Percentiles rank a stretch among this genome's conserved stretches.
Evolutionary conservation across 2,329 filamentous ascomycete genomes (phyloP).

Genomic region (Fusarium metavorans): DNA sequence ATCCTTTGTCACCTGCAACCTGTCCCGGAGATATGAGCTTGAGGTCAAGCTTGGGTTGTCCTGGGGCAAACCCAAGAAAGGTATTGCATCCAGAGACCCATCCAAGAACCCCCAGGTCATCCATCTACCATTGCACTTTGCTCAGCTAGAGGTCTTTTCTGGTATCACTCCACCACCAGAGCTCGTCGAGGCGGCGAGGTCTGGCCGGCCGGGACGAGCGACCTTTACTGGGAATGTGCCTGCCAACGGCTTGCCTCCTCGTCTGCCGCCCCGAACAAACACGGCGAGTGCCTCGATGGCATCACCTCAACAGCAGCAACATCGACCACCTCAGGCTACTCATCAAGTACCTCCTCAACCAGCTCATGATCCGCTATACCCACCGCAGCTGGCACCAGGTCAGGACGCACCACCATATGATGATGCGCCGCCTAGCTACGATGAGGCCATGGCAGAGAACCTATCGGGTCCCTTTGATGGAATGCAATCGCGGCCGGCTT

Average conservation of each 20-base stretch:
- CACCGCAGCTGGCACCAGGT: conserved; percentile 64
- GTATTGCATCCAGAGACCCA: conserved; percentile 38
- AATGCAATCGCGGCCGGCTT: conserved; percentile 71
- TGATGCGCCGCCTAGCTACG: conserved; percentile 93
- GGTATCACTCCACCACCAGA: conserved; percentile 85
- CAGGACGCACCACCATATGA: conserved; percentile 65
- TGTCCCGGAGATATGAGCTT: conserved; percentile 83
- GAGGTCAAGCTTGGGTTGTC: conserved; percentile 84
- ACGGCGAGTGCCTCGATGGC: conserved; percentile 30
- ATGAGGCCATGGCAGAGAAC: conserved; percentile 88
- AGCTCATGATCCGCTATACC: conserved; percentile 65
- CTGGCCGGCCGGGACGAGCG: conserved; percentile 54
- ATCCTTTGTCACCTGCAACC: conserved; percentile 89
- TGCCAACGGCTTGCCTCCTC: conserved; percentile 46
- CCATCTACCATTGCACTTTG: conserved; percentile 81
- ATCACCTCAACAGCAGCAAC: conserved; percentile 30
- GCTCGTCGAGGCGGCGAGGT: conserved; percentile 72
- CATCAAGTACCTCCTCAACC: conserved; percentile 46
- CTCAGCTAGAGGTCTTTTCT: conserved; percentile 81
- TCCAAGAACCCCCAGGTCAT: conserved; percentile 73
- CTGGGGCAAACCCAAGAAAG: conserved; percentile 71
- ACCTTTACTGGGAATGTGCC: conserved; percentile 38
- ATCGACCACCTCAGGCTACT: conserved; percentile 39
- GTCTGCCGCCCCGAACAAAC: conserved; percentile 51
- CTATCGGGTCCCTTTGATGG: conserved; percentile 77